Base-by-base conservation (phyloP, 1,284 basidiomycete species). In the Vanrija sp. region DNA sequence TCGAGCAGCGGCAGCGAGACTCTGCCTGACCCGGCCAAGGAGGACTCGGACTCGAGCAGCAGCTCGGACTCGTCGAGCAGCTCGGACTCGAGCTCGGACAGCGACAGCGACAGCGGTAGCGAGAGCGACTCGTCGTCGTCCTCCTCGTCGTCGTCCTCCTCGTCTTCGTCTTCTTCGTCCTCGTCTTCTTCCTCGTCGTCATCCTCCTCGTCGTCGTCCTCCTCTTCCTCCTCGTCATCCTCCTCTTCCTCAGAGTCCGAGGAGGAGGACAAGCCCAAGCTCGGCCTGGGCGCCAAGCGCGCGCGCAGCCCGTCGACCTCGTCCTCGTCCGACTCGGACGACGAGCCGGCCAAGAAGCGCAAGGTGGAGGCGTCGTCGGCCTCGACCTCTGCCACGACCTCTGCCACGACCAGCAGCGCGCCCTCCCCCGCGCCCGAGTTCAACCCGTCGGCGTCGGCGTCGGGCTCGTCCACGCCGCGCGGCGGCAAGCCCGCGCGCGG, bases 311-410 rank as follows among this genome's bases (percentile, higher is more conserved):
- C 49, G 25, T 63, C 64, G 0, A 54, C 57, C 10, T 66, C 67
- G 2, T 62, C 65, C 5, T 54, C 51, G 7, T 67, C 65, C n/a
- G 63, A 66, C 10, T 62, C 62, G 7, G 59, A 50, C 38, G 72
- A 71, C 18, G 68, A 48, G 62, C 61, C 47, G 64, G 69, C 23
- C 52, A 68, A 68, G 60, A 72, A 66, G 56, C 63, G 64, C 51
- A 64, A 67, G 54, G 49, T 63, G 15, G 45, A 49, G 12, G 57
- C 59, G 49, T 47, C 57, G 41, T 54, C 44, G 63, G 66, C 41
- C 55, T 65, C 57, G 60, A 60, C 53, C 68, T 69, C 58, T 18
- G 20, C 60, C 9, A 51, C 55, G 16, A 31, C 54, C 35, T 9
- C 50, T 27, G 46, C 47, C 47, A 56, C 61, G 16, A 60, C 56